Base-by-base conservation (phyloP, 148 eudicot genomes). In the Arbutus unedo region DNA sequence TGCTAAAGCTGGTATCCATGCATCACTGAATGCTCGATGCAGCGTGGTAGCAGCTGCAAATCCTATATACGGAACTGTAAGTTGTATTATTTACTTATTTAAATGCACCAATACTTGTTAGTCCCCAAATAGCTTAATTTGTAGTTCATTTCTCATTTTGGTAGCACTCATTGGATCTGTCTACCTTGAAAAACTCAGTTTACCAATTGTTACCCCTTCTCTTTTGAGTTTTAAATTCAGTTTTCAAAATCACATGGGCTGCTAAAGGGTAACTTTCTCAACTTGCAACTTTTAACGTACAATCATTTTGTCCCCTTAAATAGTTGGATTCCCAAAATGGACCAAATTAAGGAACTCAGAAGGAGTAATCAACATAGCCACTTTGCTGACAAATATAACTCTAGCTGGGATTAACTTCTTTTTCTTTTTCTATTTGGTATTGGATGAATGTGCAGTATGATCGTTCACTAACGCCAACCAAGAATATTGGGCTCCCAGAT, bases 1-100 rank as follows among this genome's bases (percentile, higher is more conserved):
- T 89, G 99, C 99, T 23, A 97, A 97, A 89, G 99, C 99, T 87
- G 99, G 99, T 85, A 97, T 97, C 62, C 99, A 94, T 89, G 99
- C 99, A 83, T 97, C 99, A 18, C 82, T 97, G 76, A 97, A 97
- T 91, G 99, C 99, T 88, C 89, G 99, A 78, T 97, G 99, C 93
- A 97, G 99, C 85, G 98, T 97, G 23, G 97, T 97, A 15, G 99
- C 99, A 77, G 99, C 99, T 86, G 99, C 99, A 76, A 97, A 97
- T 89, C 99, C 99, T 77, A 97, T 97, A 31, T 97, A 97, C 89
- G 99, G 99, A 91, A 91, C 97, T 81, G 99, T 97, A 93, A 90
- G 96, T 85, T 82, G 60, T 67, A 64, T 31, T 43, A 70, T 31
- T 25, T 53, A 31, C 77, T 81, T 14, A 73, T 43, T 71, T 54